phyloP scores from a whole-genome alignment of 225 moss, liverwort and hornwort genomes.

The Polytrichum commune region DNA sequence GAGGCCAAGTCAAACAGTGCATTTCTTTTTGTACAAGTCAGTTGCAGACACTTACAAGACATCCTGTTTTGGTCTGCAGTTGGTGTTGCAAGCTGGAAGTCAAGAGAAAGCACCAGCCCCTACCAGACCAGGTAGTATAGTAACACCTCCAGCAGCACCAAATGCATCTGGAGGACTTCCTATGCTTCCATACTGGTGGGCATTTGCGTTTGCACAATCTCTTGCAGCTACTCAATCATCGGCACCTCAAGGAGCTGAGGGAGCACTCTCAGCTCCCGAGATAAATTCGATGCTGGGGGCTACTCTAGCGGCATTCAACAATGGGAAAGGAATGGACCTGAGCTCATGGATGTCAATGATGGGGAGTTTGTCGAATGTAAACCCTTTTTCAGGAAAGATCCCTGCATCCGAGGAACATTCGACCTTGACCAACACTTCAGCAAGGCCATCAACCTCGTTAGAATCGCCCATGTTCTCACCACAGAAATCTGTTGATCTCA shows the following conservation, averaged over 20 bases:
- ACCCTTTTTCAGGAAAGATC: constrained; percentile 17
- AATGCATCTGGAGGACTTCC: constrained; percentile 28
- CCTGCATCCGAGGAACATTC: constrained; percentile 20
- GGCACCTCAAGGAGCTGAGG: constrained; percentile 24
- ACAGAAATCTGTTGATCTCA: constrained; percentile 18
- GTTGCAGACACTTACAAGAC: not conserved
- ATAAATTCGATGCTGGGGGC: constrained; percentile 36
- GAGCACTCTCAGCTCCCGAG: constrained; percentile 18
- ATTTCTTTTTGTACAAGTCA: no score
- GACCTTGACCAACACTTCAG: constrained; percentile 18
- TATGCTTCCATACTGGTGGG: constrained; percentile 49
- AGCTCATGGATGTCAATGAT: constrained; percentile 38
- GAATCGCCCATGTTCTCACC: constrained; percentile 10
- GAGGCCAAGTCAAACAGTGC: not conserved
- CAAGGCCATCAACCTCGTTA: not conserved
- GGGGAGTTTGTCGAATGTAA: constrained; percentile 20
- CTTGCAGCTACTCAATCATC: constrained; percentile 40
- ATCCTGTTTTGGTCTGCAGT: constrained; percentile 12
- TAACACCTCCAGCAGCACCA: constrained; percentile 6
- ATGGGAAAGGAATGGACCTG: constrained; percentile 34
- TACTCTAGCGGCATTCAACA: constrained; percentile 39
- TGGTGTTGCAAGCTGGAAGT: constrained; percentile 29
- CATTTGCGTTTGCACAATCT: constrained; percentile 53
- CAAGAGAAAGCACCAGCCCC: constrained; percentile 15
- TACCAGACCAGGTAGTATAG: constrained; percentile 7